phyloP scores from a whole-genome alignment of 2,329 filamentous ascomycete species.

The Calonectria fujianensis region DNA sequence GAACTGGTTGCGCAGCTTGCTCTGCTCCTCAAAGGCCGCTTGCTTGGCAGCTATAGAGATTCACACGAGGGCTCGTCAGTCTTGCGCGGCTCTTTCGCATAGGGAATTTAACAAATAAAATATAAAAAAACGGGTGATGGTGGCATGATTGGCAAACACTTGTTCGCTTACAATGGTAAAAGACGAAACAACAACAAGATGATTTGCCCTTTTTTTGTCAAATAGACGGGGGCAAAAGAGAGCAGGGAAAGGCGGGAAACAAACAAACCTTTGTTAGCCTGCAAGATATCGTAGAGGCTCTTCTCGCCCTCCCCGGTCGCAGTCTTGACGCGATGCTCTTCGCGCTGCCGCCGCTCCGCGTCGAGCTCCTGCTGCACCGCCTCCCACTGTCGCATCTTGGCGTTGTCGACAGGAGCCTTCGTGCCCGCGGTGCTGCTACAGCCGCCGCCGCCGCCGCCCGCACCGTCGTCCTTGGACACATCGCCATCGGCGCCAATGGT shows the following conservation, averaged over 20 bases:
- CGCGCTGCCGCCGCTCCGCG: constrained; percentile 72
- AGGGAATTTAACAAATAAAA: neutral
- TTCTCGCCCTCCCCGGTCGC: constrained; percentile 69
- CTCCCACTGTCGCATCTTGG: constrained; percentile 73
- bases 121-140: neutral
- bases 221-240: neutral
- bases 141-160: neutral
- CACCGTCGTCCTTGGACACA: constrained; percentile 47
- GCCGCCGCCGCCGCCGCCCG: constrained; percentile 19
- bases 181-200: too few relatives aligned
- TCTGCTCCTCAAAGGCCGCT: constrained; percentile 86
- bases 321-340: constrained; percentile 67
- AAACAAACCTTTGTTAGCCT: constrained; percentile 86
- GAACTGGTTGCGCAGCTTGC: constrained; percentile 84
- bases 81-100: constrained; percentile 4
- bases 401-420: constrained; percentile 47
- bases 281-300: constrained; percentile 83
- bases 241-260: neutral
- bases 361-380: constrained; percentile 79
- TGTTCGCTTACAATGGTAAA: neutral
- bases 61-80: constrained; percentile 22
- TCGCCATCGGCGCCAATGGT: constrained; percentile 63
- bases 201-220: neutral
- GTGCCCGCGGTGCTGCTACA: constrained; percentile 16
- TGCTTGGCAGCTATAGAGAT: constrained; percentile 82